A percentile compares a stretch with the other conserved stretches of the same genome.
Conservation (phyloP, 73 alveolate genomes). For the Uronychia binucleata region DNA sequence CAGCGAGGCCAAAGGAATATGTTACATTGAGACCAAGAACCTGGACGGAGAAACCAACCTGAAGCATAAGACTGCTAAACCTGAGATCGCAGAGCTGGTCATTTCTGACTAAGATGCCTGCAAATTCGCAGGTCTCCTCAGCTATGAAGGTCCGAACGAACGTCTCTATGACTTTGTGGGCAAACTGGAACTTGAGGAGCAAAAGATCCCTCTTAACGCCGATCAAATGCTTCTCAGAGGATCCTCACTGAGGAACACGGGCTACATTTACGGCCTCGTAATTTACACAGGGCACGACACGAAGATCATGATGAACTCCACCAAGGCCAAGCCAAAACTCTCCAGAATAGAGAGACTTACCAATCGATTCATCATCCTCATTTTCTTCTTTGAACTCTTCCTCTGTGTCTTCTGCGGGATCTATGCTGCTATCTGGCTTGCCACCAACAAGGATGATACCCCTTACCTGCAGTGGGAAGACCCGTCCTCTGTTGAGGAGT, state of each 20-base stretch:
- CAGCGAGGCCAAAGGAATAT: constrained; percentile 80
- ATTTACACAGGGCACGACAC: constrained; percentile 93
- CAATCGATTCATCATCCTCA: constrained; percentile 81
- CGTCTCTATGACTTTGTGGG: constrained; percentile 60
- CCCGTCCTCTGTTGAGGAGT: constrained; percentile 26
- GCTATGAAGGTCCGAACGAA: constrained; percentile 65
- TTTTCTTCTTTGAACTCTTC: constrained; percentile 77
- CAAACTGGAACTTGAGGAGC: constrained; percentile 23
- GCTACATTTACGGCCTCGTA: constrained; percentile 66
- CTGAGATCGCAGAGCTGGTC: constrained; percentile 29
- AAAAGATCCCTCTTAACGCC: constrained; percentile 25
- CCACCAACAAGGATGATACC: constrained; percentile 40
- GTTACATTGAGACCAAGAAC: constrained; percentile 95
- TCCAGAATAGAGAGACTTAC: constrained; percentile 88
- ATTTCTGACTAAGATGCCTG: constrained; percentile 50
- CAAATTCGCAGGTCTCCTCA: constrained; percentile 30
- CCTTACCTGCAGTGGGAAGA: constrained; percentile 32
- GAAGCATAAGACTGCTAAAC: constrained; percentile 84
- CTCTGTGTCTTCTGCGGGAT: constrained; percentile 75
- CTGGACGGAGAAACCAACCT: constrained; percentile 98
- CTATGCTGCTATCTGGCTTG: constrained; percentile 65
- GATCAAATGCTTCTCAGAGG: constrained; percentile 89
- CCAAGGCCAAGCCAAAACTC: constrained; percentile 87
- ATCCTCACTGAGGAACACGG: constrained; percentile 88
- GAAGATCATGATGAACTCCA: constrained; percentile 94